Conservation (phyloP, 768 basidiomycete genomes). For the Rubroboletus satanas region DNA sequence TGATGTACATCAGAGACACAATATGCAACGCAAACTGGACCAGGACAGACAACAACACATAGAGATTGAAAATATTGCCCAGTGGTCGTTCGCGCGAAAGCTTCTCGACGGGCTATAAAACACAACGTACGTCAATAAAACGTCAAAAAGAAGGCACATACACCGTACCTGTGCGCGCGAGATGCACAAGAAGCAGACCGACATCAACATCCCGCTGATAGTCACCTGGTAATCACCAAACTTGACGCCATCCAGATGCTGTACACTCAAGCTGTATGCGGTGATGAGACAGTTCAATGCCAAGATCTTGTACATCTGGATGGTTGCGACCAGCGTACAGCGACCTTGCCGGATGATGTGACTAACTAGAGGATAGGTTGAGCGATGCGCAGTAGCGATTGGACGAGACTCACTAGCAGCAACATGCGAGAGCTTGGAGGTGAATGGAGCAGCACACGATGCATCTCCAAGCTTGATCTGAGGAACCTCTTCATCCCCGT, state of each 20-base stretch:
- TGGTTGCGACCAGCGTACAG: slow-evolving; percentile 96
- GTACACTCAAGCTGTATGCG: slow-evolving; percentile 96
- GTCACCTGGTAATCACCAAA: slow-evolving; percentile 99
- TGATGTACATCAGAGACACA: slow-evolving; percentile 86
- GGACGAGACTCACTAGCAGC: slow-evolving; percentile 70
- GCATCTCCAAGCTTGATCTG: slow-evolving; percentile 99
- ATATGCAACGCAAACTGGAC: slow-evolving; percentile 95
- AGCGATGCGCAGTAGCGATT: neutral
- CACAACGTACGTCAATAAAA: neutral
- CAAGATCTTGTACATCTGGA: slow-evolving; percentile 99
- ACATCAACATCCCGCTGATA: slow-evolving; percentile 90
- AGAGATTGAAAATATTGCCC: slow-evolving; percentile 95
- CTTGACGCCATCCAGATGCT: slow-evolving; percentile 98
- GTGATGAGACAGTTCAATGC: slow-evolving; percentile 97
- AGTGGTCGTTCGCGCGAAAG: slow-evolving; percentile 90
- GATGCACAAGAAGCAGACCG: slow-evolving; percentile 97
- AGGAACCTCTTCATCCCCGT: slow-evolving; percentile 90
- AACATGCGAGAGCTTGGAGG: slow-evolving; percentile 96
- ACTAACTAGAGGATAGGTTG: slow-evolving; percentile 54
- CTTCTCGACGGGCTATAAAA: slow-evolving; percentile 93
- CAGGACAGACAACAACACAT: slow-evolving; percentile 88
- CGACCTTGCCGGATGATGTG: slow-evolving; percentile 98
- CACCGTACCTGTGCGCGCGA: slow-evolving; percentile 86
- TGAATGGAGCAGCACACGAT: slow-evolving; percentile 97
- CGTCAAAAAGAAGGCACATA: neutral